A percentile compares a stretch with the other conserved stretches of the same genome.
Evolutionary conservation across 2,329 filamentous ascomycete genomes (phyloP).

Genomic region (Coniochaeta hoffmannii): DNA sequence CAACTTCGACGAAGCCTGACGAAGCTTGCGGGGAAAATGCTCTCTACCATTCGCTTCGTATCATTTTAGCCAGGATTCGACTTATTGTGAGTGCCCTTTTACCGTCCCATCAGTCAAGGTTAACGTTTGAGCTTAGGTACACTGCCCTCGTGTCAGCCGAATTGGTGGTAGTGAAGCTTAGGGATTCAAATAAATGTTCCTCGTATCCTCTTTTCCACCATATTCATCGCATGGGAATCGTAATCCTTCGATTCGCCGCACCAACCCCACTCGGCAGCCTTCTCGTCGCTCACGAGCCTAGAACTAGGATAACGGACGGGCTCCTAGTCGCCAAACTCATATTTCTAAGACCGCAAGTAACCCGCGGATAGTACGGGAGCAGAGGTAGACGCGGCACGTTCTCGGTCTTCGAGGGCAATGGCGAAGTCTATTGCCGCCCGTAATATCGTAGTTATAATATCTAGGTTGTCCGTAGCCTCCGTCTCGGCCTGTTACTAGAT

Average conservation of each 20-base stretch:
- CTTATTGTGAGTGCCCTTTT: constrained; percentile 17
- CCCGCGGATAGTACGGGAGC: not conserved
- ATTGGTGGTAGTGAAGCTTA: constrained; percentile 14
- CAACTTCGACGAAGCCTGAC: constrained; percentile 32
- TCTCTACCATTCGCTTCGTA: constrained; percentile 32
- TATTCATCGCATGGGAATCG: too few species aligned
- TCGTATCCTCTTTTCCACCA: too few species aligned
- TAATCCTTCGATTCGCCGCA: not conserved
- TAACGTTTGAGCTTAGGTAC: constrained; percentile 11
- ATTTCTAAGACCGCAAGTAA: not conserved
- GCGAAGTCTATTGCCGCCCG: constrained; percentile 3
- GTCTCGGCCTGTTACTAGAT: not conserved
- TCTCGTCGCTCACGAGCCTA: not conserved
- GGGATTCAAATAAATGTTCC: constrained; percentile 8
- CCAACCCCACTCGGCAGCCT: constrained; percentile 1
- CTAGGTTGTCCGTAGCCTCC: not conserved
- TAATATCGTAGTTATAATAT: constrained; percentile 1
- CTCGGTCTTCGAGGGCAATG: constrained; percentile 1
- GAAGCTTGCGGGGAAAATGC: constrained; percentile 36
- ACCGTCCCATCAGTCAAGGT: not conserved
- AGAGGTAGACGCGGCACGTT: not conserved
- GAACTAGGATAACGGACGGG: not conserved
- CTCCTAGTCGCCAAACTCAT: not conserved
- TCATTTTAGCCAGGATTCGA: constrained; percentile 24
- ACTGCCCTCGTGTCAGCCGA: constrained; percentile 21